These are phyloP conservation scores for Debaryomyces nepalensis DNA, from an alignment of 1,139 yeast species.

Conservation along the genomic window DNA sequence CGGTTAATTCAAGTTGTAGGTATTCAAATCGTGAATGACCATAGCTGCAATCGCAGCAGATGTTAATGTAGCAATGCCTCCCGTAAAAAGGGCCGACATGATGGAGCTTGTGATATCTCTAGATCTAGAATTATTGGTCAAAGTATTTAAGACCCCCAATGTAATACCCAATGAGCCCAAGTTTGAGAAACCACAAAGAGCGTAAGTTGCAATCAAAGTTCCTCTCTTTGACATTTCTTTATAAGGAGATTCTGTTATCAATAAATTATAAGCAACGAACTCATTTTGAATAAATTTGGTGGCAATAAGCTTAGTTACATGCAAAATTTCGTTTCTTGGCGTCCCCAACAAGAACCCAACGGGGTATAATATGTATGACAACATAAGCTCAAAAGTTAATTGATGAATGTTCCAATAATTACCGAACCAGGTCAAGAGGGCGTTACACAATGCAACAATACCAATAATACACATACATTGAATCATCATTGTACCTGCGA, in stretches of 20 bases:
- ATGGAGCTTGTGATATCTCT: slow-evolving; percentile 55
- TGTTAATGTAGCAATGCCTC: slow-evolving; percentile 59
- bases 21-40: slow-evolving; percentile 57
- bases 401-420: slow-evolving; percentile 61
- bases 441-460: slow-evolving; percentile 61
- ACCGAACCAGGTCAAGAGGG: slow-evolving; percentile 66
- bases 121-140: slow-evolving; percentile 57
- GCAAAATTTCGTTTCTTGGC: slow-evolving; percentile 59
- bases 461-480: slow-evolving; percentile 69
- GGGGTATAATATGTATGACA: slow-evolving; percentile 64
- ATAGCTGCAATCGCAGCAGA: slow-evolving; percentile 72
- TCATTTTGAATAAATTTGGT: slow-evolving; percentile 67
- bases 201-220: slow-evolving; percentile 63
- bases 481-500: slow-evolving; percentile 64
- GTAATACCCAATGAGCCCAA: slow-evolving; percentile 69
- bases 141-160: slow-evolving; percentile 62
- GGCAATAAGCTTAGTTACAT: slow-evolving; percentile 58
- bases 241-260: slow-evolving; percentile 51
- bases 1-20: slow-evolving; percentile 6
- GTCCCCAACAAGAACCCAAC: slow-evolving; percentile 65
- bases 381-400: slow-evolving; percentile 60
- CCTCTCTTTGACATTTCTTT: slow-evolving; percentile 56
- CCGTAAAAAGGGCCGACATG: slow-evolving; percentile 56
- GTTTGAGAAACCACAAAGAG: slow-evolving; percentile 69
- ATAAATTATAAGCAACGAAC: slow-evolving; percentile 58